Percentiles rank a stretch among this genome's conserved stretches.
These are phyloP conservation scores for Halenospora varia DNA, from an alignment of 495 filamentous ascomycete genomes.

Conservation along the genomic window DNA sequence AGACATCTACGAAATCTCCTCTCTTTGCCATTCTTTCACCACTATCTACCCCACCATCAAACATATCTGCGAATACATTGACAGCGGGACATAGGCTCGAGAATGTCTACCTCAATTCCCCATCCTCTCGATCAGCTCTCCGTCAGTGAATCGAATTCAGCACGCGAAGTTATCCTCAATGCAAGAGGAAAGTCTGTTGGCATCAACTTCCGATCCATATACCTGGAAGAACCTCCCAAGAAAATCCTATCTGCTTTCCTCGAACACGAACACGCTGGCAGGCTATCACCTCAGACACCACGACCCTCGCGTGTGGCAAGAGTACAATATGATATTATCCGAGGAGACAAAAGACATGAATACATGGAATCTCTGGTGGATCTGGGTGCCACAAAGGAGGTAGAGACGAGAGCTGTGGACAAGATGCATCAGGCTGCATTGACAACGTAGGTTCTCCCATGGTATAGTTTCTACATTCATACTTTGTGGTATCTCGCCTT, in stretches of 20 bases:
- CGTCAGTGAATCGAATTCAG: slow-evolving; percentile 1
- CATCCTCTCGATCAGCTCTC: slow-evolving; percentile 13
- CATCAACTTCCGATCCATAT: slow-evolving; percentile 10
- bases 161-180: slow-evolving; percentile 8
- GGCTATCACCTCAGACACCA: neutral
- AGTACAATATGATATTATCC: slow-evolving; percentile 62
- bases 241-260: slow-evolving; percentile 10
- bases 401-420: slow-evolving; percentile 49
- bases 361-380: slow-evolving; percentile 63
- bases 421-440: slow-evolving; percentile 56
- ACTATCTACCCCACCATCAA: no score
- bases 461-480: no score
- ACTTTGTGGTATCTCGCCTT: no score
- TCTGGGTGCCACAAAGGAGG: slow-evolving; percentile 39
- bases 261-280: slow-evolving; percentile 8
- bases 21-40: no score
- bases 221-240: slow-evolving; percentile 16
- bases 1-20: no score
- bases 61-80: no score
- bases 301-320: slow-evolving; percentile 49
- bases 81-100: no score
- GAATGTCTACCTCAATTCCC: no score
- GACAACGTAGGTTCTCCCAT: slow-evolving; percentile 52
- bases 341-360: slow-evolving; percentile 47
- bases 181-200: slow-evolving; percentile 1